Conservation (phyloP, 768 basidiomycete genomes). For the Tephrocybe sp. region DNA sequence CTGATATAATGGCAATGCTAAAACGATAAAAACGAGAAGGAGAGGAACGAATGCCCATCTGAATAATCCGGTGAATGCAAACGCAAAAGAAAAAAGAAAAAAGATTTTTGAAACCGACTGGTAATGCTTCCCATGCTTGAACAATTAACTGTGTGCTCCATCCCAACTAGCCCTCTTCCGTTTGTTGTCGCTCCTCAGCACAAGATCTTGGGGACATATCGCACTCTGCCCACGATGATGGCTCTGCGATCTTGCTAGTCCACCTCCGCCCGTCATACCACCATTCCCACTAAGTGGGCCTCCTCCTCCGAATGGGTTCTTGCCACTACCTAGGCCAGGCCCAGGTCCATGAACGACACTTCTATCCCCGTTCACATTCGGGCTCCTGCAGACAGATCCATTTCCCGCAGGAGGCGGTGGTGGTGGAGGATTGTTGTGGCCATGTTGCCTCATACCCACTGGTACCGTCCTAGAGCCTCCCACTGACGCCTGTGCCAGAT, state of each 20-base stretch:
- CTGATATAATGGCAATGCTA: neutral
- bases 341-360: neutral
- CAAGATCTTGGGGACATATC: constrained; percentile 41
- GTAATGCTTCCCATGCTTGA: too few species aligned
- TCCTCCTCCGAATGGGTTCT: too few species aligned
- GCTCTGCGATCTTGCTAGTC: constrained; percentile 19
- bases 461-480: constrained; percentile 16
- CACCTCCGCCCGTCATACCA: neutral
- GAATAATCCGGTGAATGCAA: neutral
- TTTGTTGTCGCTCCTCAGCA: constrained; percentile 33
- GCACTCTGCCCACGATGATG: constrained; percentile 48
- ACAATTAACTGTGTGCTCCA: constrained; percentile 23
- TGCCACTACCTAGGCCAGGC: neutral
- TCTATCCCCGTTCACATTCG: neutral
- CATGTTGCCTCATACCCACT: neutral
- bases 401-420: too few species aligned
- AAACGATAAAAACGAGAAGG: too few species aligned
- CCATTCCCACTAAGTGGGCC: neutral
- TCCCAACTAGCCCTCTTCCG: constrained; percentile 49
- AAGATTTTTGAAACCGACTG: neutral
- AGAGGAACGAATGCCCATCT: neutral
- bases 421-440: too few species aligned
- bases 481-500: constrained; percentile 27
- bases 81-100: neutral
- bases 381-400: too few species aligned